phyloP scores from a whole-genome alignment of 768 basidiomycete genomes.

The Mrakia gelida region DNA sequence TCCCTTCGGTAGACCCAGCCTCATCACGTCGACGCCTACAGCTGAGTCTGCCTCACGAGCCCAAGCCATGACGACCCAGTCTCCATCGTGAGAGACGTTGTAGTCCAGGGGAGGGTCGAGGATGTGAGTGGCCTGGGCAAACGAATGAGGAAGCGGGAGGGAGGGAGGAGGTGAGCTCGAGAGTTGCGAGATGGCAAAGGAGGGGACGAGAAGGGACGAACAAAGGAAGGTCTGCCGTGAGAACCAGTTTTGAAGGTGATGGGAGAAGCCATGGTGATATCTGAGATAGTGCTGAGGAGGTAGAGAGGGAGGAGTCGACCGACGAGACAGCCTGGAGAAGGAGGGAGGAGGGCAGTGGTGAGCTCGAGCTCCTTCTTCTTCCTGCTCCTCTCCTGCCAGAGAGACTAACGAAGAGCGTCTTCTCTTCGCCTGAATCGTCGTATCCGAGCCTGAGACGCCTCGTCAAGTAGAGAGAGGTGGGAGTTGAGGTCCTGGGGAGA shows the following conservation, averaged over 20 bases:
- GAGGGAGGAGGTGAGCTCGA: not conserved
- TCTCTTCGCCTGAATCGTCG: not conserved
- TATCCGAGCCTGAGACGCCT: not conserved
- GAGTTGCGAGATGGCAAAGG: not conserved
- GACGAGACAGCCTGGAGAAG: not conserved
- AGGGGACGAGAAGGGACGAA: not conserved
- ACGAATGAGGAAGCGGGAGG: not conserved
- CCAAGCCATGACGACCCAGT: constrained; percentile 62
- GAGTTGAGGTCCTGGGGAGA: not conserved
- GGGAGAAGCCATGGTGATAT: not conserved
- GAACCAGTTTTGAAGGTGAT: not conserved
- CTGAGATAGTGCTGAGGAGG: not conserved
- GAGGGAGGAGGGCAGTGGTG: not conserved
- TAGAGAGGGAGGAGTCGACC: constrained; percentile 9
- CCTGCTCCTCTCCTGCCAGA: not conserved
- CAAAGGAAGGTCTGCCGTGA: constrained; percentile 1
- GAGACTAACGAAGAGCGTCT: not conserved
- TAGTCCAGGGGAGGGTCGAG: constrained; percentile 55
- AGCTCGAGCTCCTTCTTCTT: not conserved
- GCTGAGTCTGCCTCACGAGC: not conserved
- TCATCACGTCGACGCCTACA: constrained; percentile 79
- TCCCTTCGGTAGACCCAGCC: constrained; percentile 60
- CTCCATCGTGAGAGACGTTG: constrained; percentile 79
- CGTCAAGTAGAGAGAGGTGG: not conserved
- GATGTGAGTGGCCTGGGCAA: not conserved